Evolutionary conservation across 192 early-diverging fungal genomes (phyloP).

Genomic region (Coemansia sp.): DNA sequence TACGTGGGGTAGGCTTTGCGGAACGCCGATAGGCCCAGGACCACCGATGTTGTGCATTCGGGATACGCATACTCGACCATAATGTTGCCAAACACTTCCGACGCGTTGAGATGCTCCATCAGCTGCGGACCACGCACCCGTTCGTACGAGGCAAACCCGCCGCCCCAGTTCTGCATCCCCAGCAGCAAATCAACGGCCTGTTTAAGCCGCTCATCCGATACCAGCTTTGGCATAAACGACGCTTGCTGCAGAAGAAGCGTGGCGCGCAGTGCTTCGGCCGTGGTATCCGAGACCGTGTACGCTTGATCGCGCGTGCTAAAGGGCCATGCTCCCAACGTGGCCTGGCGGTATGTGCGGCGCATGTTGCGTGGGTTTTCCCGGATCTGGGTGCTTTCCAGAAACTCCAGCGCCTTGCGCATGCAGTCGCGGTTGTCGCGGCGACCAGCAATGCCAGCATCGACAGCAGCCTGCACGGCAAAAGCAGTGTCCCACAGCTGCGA

Average conservation of each 20-base stretch:
- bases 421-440: slow-evolving; percentile 65
- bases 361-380: slow-evolving; percentile 66
- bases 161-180: slow-evolving; percentile 86
- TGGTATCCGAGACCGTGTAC: slow-evolving; percentile 95
- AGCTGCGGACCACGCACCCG: slow-evolving; percentile 69
- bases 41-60: slow-evolving; percentile 93
- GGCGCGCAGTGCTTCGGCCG: slow-evolving; percentile 87
- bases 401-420: slow-evolving; percentile 70
- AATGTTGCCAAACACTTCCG: slow-evolving; percentile 96
- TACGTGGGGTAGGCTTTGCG: slow-evolving; percentile 74
- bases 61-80: slow-evolving; percentile 98
- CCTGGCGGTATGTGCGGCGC: slow-evolving; percentile 74
- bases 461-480: slow-evolving; percentile 78
- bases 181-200: slow-evolving; percentile 90
- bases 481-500: slow-evolving; percentile 96
- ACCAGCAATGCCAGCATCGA: slow-evolving; percentile 75
- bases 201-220: slow-evolving; percentile 69
- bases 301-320: slow-evolving; percentile 92
- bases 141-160: slow-evolving; percentile 95
- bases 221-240: slow-evolving; percentile 56
- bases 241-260: slow-evolving; percentile 71
- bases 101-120: slow-evolving; percentile 89
- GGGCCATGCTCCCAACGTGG: slow-evolving; percentile 91
- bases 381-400: slow-evolving; percentile 87
- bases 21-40: slow-evolving; percentile 83